Evolutionary conservation across 1,284 basidiomycete species (phyloP), one percentile per base, ranked within the genome.

Genomic region (Chalciporus sp.): DNA sequence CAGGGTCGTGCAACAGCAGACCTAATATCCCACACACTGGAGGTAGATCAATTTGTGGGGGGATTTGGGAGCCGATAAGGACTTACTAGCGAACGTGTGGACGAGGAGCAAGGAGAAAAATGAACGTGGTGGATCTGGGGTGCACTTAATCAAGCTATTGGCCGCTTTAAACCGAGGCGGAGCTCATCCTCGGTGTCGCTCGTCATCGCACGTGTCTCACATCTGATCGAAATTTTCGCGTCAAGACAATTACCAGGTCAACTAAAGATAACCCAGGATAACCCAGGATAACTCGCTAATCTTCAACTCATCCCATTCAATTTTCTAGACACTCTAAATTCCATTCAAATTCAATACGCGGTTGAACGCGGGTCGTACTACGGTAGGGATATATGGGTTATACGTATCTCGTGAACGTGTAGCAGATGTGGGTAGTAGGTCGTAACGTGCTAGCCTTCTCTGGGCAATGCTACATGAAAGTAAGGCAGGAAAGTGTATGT

Each of bases 11-110:
- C 53, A 92, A 78, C 47, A 95, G 80, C 37, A 95, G 76, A 65
- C 92, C 94, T 60, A 95, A 79, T 66, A 95, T 92, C 60, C 93
- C 93, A 72, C 93, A 96, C 93, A 95, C 88, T 71, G 40, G 33
- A 35, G 33, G 40, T 17, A 1, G 39, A 29, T 63, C 33, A 56
- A 29, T 26, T 42, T 29, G 39, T 37, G 37, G 12, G 20, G 42
- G 6, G 28, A 27, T 52, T 9, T 14, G 28, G 29, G 2, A 4
- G 37, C 7, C 45, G 37, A 33, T 31, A 26, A 39, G 37, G 35
- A 68, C 71, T 58, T 46, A 68, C 67, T 71, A 45, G 52, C 26
- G 35, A 46, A 39, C 4, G 52, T 46, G 55, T 47, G 49, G 35
- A 45, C 49, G 41, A 45, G 17, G 47, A 45, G 42, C 28, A 29